Evolutionary conservation across 2,329 filamentous ascomycete species (phyloP).

Genomic region (Lecanicillium sp.): DNA sequence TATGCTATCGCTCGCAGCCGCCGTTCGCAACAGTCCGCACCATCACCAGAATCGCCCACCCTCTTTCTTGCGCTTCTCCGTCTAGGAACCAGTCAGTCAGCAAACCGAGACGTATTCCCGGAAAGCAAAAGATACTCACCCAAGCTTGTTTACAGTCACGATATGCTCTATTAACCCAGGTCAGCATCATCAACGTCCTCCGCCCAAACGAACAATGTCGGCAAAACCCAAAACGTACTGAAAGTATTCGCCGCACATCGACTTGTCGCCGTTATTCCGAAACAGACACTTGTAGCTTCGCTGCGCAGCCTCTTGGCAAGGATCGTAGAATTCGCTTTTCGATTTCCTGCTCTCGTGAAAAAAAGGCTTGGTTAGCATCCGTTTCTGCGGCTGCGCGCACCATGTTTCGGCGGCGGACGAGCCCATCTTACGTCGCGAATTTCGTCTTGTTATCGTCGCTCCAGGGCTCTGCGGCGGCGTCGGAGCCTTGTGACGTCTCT

Average conservation of each 20-base stretch:
- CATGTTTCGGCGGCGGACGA: neutral
- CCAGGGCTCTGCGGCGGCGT: conserved; percentile 37
- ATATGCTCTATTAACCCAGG: conserved; percentile 59
- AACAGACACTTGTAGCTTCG: conserved; percentile 81
- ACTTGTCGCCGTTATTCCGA: conserved; percentile 75
- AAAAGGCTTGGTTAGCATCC: neutral
- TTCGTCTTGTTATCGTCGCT: conserved; percentile 51
- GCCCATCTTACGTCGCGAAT: conserved; percentile 49
- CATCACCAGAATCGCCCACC: conserved; percentile 16
- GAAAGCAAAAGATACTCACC: no score
- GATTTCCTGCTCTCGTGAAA: conserved; percentile 57
- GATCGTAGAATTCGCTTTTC: conserved; percentile 86
- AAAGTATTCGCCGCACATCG: conserved; percentile 94
- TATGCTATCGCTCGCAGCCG: no score
- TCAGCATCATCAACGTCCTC: conserved; percentile 11
- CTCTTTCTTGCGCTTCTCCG: conserved; percentile 24
- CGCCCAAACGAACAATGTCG: neutral
- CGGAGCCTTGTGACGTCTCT: conserved; percentile 3
- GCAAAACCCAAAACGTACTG: conserved; percentile 52
- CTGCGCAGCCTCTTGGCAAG: conserved; percentile 86
- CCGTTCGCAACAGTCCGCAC: neutral
- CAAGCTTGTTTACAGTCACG: conserved; percentile 91
- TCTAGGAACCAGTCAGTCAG: conserved; percentile 15
- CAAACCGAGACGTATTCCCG: no score
- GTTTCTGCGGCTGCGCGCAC: no score